These are phyloP conservation scores for Akanthomyces uredinophilus DNA, from an alignment of 2,329 filamentous ascomycete genomes.

Conservation along the genomic window DNA sequence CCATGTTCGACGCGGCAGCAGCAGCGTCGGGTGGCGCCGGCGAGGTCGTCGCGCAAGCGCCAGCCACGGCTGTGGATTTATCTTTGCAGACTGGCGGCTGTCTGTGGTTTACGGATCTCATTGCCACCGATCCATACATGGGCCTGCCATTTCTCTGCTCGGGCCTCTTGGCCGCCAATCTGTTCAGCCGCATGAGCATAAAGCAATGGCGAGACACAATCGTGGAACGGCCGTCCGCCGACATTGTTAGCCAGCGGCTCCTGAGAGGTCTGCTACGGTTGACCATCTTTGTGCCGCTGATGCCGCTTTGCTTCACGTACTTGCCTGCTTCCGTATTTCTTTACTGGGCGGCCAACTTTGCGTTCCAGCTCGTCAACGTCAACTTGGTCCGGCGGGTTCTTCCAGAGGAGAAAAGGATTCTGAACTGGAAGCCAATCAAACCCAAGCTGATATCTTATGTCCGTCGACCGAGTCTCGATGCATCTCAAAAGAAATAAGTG, in stretches of 20 bases:
- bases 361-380: conserved; percentile 30
- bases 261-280: conserved; percentile 24
- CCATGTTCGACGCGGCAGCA: conserved; percentile 17
- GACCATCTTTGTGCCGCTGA: conserved; percentile 28
- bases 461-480: not conserved
- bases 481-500: not conserved
- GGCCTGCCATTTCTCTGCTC: conserved; percentile 39
- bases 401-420: conserved; percentile 18
- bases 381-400: conserved; percentile 24
- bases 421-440: conserved; percentile 11
- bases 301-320: conserved; percentile 31
- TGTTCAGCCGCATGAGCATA: conserved; percentile 26
- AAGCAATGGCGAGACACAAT: conserved; percentile 26
- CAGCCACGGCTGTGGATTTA: conserved; percentile 22
- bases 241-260: conserved; percentile 20
- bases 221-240: not conserved
- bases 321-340: conserved; percentile 37
- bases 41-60: not conserved
- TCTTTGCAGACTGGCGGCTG: conserved; percentile 43
- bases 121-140: conserved; percentile 45
- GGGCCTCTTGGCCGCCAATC: conserved; percentile 24
- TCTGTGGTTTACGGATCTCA: conserved; percentile 53
- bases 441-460: conserved; percentile 6
- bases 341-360: conserved; percentile 36
- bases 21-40: conserved; percentile 7